Percentiles rank a stretch among this genome's conserved stretches.
phyloP scores from a whole-genome alignment of 2,329 filamentous ascomycete genomes.

The Fusarium lateritium region DNA sequence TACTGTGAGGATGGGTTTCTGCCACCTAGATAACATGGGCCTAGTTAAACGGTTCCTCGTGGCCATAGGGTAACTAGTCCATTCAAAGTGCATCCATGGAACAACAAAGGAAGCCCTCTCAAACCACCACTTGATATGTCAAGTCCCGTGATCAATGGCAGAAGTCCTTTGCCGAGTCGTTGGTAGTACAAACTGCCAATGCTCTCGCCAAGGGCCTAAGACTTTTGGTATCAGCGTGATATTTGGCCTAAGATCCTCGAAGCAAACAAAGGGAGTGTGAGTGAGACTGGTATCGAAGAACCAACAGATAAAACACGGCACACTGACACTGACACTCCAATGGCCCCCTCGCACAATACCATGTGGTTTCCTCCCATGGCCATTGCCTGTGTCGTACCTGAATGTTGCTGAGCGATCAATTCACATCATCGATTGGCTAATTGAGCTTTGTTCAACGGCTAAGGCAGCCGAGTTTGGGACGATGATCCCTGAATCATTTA shows the following conservation, averaged over 20 bases:
- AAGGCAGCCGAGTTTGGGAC: constrained; percentile 5
- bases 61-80: constrained; percentile 21
- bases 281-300: constrained; percentile 16
- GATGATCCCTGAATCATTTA: background rate
- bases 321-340: constrained; percentile 5
- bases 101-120: background rate
- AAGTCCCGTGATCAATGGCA: constrained; percentile 27
- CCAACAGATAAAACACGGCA: constrained; percentile 8
- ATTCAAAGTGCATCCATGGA: background rate
- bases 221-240: constrained; percentile 13
- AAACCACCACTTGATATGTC: background rate
- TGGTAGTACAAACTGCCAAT: constrained; percentile 14
- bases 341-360: constrained; percentile 13
- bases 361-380: constrained; percentile 22
- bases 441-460: constrained; percentile 18
- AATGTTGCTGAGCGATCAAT: constrained; percentile 16
- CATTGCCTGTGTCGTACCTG: constrained; percentile 21
- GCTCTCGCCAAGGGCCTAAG: background rate
- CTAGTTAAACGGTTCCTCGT: constrained; percentile 1
- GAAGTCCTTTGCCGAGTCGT: constrained; percentile 28
- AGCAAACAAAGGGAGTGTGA: constrained; percentile 30
- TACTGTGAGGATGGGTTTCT: constrained; percentile 5
- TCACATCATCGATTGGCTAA: constrained; percentile 13
- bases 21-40: background rate
- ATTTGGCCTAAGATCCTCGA: background rate